A percentile compares a stretch with the other conserved stretches of the same genome.
Conservation (phyloP, 2,329 filamentous ascomycete species). For the Raffaelea arxii region DNA sequence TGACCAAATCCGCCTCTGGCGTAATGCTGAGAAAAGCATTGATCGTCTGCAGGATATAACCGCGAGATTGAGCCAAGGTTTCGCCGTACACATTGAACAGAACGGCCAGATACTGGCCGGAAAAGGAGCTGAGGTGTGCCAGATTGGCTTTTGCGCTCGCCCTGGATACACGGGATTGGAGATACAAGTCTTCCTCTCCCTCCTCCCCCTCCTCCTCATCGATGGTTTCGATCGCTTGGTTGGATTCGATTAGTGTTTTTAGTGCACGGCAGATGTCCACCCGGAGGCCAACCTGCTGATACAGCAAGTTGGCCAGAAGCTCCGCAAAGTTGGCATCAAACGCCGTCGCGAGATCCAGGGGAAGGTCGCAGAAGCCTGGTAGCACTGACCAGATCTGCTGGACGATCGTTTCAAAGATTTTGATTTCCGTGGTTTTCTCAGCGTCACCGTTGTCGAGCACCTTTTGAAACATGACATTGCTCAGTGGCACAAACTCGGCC, state of each 20-base stretch:
- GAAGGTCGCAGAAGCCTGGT: slow-evolving; percentile 90
- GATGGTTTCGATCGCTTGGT: slow-evolving; percentile 66
- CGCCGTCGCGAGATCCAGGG: slow-evolving; percentile 63
- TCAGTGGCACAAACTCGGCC: slow-evolving; percentile 76
- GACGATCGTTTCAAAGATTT: slow-evolving; percentile 94
- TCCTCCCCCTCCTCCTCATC: slow-evolving; percentile 54
- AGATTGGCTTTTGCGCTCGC: slow-evolving; percentile 69
- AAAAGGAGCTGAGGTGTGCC: slow-evolving; percentile 66
- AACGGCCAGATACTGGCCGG: slow-evolving; percentile 85
- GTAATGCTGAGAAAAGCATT: slow-evolving; percentile 91
- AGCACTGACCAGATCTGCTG: slow-evolving; percentile 92
- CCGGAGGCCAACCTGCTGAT: slow-evolving; percentile 80
- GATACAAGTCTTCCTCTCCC: slow-evolving; percentile 60
- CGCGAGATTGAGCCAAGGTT: slow-evolving; percentile 84
- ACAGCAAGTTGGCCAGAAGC: slow-evolving; percentile 81
- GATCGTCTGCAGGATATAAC: slow-evolving; percentile 86
- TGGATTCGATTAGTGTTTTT: slow-evolving; percentile 83
- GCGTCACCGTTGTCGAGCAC: slow-evolving; percentile 72
- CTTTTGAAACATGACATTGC: slow-evolving; percentile 79
- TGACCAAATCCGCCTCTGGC: slow-evolving; percentile 65
- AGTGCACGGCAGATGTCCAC: slow-evolving; percentile 80
- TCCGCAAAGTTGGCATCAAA: slow-evolving; percentile 89
- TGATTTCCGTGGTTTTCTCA: slow-evolving; percentile 90
- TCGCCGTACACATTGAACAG: slow-evolving; percentile 99
- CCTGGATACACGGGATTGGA: slow-evolving; percentile 71